Conservation (phyloP, 2,329 filamentous ascomycete species). For the Talaromyces sp. region DNA sequence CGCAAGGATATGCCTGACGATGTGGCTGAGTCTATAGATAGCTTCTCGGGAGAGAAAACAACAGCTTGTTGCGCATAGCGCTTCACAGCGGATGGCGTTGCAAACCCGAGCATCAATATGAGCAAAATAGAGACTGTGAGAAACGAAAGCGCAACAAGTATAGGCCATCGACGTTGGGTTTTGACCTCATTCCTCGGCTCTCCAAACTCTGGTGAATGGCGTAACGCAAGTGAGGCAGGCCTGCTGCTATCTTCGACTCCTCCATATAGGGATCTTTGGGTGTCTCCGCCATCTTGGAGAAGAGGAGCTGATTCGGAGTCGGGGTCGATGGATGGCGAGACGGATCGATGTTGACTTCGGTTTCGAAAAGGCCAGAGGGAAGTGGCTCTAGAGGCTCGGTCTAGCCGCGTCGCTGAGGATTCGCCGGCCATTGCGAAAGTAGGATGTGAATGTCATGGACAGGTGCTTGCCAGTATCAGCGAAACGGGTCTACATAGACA, state of each 20-base stretch:
- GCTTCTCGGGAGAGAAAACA: conserved; percentile 72
- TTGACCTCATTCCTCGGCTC: conserved; percentile 15
- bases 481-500: background rate
- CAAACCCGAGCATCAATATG: conserved; percentile 73
- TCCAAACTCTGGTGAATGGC: conserved; percentile 13
- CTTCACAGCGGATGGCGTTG: conserved; percentile 72
- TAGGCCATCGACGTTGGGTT: conserved; percentile 61
- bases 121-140: conserved; percentile 58
- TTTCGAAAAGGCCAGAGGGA: conserved; percentile 15
- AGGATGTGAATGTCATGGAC: background rate
- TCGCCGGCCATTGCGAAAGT: conserved; percentile 28
- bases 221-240: conserved; percentile 18
- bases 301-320: conserved; percentile 40
- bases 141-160: conserved; percentile 63
- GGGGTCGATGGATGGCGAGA: conserved; percentile 23
- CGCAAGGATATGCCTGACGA: conserved; percentile 69
- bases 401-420: conserved; percentile 24
- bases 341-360: conserved; percentile 10
- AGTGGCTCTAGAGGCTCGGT: conserved; percentile 15
- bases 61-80: conserved; percentile 80
- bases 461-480: background rate
- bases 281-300: conserved; percentile 26
- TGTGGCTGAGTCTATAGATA: conserved; percentile 83
- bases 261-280: conserved; percentile 26
- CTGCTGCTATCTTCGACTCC: conserved; percentile 17